Percentiles rank a stretch among this genome's conserved stretches.
These are phyloP conservation scores for Krasilnikovozyma curviuscula DNA, from an alignment of 768 basidiomycete genomes.

Conservation along the genomic window DNA sequence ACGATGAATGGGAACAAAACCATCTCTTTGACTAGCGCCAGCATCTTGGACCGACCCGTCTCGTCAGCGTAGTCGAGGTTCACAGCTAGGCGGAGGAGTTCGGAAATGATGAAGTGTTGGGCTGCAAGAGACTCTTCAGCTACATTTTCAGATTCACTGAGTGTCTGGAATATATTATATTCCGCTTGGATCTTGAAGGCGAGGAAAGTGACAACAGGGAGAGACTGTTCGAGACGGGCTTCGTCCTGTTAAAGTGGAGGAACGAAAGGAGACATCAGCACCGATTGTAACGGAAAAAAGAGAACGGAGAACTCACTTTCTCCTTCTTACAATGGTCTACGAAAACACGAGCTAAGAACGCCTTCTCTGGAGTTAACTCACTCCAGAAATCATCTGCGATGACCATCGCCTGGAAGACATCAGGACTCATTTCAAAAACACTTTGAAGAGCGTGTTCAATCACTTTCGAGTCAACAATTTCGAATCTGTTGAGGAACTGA, in stretches of 20 bases:
- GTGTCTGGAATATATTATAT: constrained; percentile 45
- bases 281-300: background rate
- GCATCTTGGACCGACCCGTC: constrained; percentile 73
- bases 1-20: no score
- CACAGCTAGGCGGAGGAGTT: constrained; percentile 59
- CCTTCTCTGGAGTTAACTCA: constrained; percentile 47
- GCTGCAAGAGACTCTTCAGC: constrained; percentile 16
- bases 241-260: constrained; percentile 29
- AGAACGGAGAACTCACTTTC: constrained; percentile 21
- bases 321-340: constrained; percentile 49
- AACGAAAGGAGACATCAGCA: background rate
- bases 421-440: constrained; percentile 45
- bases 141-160: constrained; percentile 19
- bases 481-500: constrained; percentile 24
- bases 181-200: constrained; percentile 53
- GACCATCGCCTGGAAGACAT: constrained; percentile 36
- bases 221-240: constrained; percentile 41
- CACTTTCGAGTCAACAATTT: constrained; percentile 27
- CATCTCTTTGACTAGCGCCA: no score
- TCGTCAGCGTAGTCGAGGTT: constrained; percentile 82
- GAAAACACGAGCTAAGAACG: constrained; percentile 65
- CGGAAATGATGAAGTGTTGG: constrained; percentile 48
- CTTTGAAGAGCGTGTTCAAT: constrained; percentile 57
- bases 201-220: constrained; percentile 68
- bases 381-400: constrained; percentile 46